Base-by-base conservation (phyloP, 108 stramenopile species). In the Stephanodiscus triporus region DNA sequence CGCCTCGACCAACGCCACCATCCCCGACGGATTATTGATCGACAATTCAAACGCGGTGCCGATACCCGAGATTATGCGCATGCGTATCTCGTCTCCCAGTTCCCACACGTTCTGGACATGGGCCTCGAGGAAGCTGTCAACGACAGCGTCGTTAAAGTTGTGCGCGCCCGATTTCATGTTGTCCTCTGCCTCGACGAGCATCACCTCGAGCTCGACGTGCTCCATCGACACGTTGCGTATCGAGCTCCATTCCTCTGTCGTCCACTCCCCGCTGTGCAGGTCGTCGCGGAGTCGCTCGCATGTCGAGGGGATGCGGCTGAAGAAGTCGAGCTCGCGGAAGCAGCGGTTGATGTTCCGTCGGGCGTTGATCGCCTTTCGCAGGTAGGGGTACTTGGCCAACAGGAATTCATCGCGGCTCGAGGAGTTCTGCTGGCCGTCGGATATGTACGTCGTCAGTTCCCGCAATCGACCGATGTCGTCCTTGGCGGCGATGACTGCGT, bases 91-190 rank as follows among this genome's bases (percentile, higher is more conserved):
- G 66, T 95, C 91, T 9, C 94, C 94, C 67, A 95, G 78, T 53
- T 95, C 94, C 94, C 94, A 95, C n/a, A 95, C 94, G 83, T 95
- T 95, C 68, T 90, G 85, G 36, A 92, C 94, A 70, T 95, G 94
- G 19, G 85, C 85, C n/a, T 84, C 75, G 49, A 95, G 76, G 63
- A 95, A 95, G 42, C 76, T 68, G 68, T 95, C 94, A 5, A 95
- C 89, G 38, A 83, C 73, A 54, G 86, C 88, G 68, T 89, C 76
- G 63, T 91, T 94, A 22, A 73, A 73, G 22, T 73, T 67, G 42
- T 64, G 66, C 20, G 48, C 72, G 22, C 53, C 51, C 55, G 37
- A 67, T 55, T 95, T 95, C 94, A 95, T 95, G 45, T 90, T 91
- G 37, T 81, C 77, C 66, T 95, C 94, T 0, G 94, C 94, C 77